Base-by-base conservation (phyloP, 345 rosid species). In the Brassica napus region DNA sequence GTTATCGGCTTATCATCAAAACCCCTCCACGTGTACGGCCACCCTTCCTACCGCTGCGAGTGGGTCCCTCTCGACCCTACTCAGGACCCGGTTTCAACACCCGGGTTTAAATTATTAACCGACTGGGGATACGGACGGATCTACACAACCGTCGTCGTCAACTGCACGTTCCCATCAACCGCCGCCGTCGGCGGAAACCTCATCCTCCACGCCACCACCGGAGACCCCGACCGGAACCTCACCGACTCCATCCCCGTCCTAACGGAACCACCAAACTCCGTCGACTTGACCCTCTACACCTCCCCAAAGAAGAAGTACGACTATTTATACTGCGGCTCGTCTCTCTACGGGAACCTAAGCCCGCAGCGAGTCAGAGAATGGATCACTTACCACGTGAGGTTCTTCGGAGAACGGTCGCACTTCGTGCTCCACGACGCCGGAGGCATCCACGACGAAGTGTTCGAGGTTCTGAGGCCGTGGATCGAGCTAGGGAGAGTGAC, bases 61-160 rank as follows among this genome's bases (percentile, higher is more conserved):
- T 94, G 97, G 94, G 81, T 90, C 71, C 87, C 89, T 0, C 55
- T 39, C 3, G 65, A 76, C 84, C 78, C 42, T 65, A 21, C 59
- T 2, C 81, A 28, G 55, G 76, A 62, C 34, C 73, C 82, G 80
- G 42, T 82, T 59, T 44, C 81, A 34, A 55, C 87, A 23, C 14
- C 8, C 32, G 87, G 83, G 4, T 78, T 71, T 77, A 91, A 88
- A 82, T 84, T 91, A 78, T 83, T 94, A 26, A 96, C 98, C 8
- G 98, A 94, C 42, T 94, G 98, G 98, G 97, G 97, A 0, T 92
- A 91, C 68, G 98, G 98, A 60, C 91, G 93, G 10, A 90, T 92
- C 68, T 94, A 92, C 90, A 91, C 98, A 0, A 93, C 85, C 15
- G 90, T 94, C 12, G 88, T 94, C 16, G 91, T 94, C 37, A 92